Conservation (phyloP, 345 rosid genomes). For the Euphorbia pulcherrima region DNA sequence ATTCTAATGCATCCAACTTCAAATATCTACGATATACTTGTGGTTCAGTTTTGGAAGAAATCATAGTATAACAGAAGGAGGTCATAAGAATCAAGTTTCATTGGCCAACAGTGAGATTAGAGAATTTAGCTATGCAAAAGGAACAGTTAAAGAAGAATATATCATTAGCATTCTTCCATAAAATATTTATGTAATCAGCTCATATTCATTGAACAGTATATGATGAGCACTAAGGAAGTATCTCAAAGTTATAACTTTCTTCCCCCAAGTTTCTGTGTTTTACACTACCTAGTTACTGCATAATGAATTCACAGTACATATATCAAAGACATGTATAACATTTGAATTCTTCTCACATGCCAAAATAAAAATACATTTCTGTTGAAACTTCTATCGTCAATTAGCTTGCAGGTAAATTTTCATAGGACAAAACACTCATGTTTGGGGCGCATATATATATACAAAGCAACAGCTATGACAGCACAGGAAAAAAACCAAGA, state of each 20-base stretch:
- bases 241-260: not conserved
- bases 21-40: not conserved
- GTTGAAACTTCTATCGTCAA: not conserved
- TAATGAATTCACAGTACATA: not conserved
- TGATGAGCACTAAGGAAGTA: not conserved
- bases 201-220: not conserved
- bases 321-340: not conserved
- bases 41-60: not conserved
- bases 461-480: not conserved
- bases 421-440: not conserved
- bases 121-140: not conserved
- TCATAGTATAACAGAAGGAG: not conserved
- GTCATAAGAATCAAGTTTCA: not conserved
- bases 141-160: not conserved
- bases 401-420: slow-evolving; percentile 5
- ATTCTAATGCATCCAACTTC: not conserved
- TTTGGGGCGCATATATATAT: slow-evolving; percentile 3
- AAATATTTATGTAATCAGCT: not conserved
- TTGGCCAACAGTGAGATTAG: not conserved
- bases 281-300: not conserved
- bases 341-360: not conserved
- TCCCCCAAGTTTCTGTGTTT: not conserved
- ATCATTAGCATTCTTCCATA: too few relatives aligned
- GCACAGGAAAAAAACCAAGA: slow-evolving; percentile 6
- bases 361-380: not conserved